Evolutionary conservation across 495 filamentous ascomycete species (phyloP), one percentile per base, ranked within the genome.

Genomic region (Penicillium macrosclerotiorum): DNA sequence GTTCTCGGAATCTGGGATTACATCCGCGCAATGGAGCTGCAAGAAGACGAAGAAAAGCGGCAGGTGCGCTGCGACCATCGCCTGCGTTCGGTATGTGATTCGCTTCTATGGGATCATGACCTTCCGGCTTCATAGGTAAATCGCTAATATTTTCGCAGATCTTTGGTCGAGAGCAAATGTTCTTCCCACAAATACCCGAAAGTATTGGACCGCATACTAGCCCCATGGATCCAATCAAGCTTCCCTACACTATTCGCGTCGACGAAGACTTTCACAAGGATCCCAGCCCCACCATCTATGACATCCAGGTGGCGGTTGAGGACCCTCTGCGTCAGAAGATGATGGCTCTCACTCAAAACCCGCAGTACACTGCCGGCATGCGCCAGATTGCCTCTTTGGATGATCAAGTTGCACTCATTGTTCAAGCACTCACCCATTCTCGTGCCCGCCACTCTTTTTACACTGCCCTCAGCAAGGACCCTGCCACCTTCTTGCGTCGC

Each of bases 1-100:
- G 81, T 95, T 16, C 85, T 92, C 72, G 90, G 86, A 19, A 78
- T 99, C 20, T 97, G 90, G 89, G 89, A 97, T 61, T 99, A 99
- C 61, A 86, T 95, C 51, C 85, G 86, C 47, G 78, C 86, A 16
- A 88, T 87, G 76, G 83, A 82, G 8, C 68, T 99, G 12, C 87
- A 92, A 60, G 92, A 96, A 52, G 89, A 95, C 43, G 91, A 96
- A 17, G 93, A 99, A 60, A 89, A 89, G 73, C 79, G 93, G 43
- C 83, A 83, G 35, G 89, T 99, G 47, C 83, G 85, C 46, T 97
- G 94, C 57, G 93, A 99, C 64, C 83, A 88, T 13, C 78, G 82
- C 13, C 59, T 98, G 45, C 79, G 76, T 71, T 79, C 77, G 51
- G 92, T 94, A 74, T 65, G 78, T 60, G n/a, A 37, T 16, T 25